Conservation (phyloP, 2,329 filamentous ascomycete species). For the Cyphellophora attinorum region DNA sequence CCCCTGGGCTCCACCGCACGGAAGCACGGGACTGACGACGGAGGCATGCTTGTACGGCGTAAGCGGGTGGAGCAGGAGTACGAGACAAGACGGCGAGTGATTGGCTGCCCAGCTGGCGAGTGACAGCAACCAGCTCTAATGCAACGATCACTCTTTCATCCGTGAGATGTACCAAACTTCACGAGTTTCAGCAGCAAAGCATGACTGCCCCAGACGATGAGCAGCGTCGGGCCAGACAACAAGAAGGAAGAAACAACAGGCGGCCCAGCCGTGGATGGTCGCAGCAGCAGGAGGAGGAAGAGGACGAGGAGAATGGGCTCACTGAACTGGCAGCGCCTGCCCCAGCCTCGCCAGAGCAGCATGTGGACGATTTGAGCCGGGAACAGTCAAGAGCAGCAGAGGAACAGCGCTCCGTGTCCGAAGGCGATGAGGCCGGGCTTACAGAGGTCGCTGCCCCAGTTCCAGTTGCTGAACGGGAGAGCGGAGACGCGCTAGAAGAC, state of each 20-base stretch:
- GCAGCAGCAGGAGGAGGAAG: background rate
- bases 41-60: no score
- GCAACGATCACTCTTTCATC: background rate
- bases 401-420: background rate
- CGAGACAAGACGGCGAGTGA: background rate
- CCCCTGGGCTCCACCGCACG: background rate
- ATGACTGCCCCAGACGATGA: slow-evolving; percentile 1
- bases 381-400: background rate
- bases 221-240: slow-evolving; percentile 1
- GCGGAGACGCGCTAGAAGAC: background rate
- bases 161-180: background rate
- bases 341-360: background rate
- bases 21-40: background rate
- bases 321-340: background rate
- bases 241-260: slow-evolving; percentile 1
- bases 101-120: background rate
- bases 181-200: slow-evolving; percentile 1
- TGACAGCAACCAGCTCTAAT: background rate
- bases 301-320: background rate
- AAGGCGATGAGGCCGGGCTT: slow-evolving; percentile 1
- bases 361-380: slow-evolving; percentile 6
- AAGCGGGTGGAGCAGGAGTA: background rate
- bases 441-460: slow-evolving; percentile 1
- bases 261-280: slow-evolving; percentile 1
- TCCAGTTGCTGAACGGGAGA: background rate